These are phyloP conservation scores for Hypoxylon sp. DNA, from an alignment of 2,329 filamentous ascomycete genomes.

Conservation along the genomic window DNA sequence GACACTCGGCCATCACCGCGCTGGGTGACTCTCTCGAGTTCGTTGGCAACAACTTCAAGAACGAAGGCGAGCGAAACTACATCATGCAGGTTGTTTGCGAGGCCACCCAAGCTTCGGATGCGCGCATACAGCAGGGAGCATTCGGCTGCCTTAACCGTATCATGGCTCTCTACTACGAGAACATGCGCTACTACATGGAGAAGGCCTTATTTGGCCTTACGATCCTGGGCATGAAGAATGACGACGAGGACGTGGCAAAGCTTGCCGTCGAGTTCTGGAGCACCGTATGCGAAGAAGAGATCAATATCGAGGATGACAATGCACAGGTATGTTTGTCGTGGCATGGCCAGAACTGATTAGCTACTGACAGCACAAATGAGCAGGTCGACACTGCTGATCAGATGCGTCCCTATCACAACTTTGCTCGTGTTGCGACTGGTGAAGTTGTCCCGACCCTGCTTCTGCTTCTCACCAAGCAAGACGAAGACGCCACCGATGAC, in stretches of 20 bases:
- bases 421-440: conserved; percentile 87
- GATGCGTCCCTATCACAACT: conserved; percentile 93
- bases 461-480: conserved; percentile 90
- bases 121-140: conserved; percentile 90
- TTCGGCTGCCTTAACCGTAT: conserved; percentile 98
- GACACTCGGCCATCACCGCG: conserved; percentile 89
- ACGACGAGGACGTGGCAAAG: conserved; percentile 97
- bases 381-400: conserved; percentile 78
- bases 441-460: conserved; percentile 95
- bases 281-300: conserved; percentile 99
- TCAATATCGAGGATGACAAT: conserved; percentile 97
- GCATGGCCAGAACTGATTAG: conserved; percentile 12
- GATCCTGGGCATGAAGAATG: conserved; percentile 97
- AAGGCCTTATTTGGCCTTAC: conserved; percentile 98
- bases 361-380: conserved; percentile 25
- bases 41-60: conserved; percentile 97
- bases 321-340: conserved; percentile 64
- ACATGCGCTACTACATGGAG: conserved; percentile 99
- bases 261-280: conserved; percentile 99
- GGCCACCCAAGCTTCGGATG: conserved; percentile 92
- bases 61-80: conserved; percentile 98
- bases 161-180: conserved; percentile 98
- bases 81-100: conserved; percentile 99
- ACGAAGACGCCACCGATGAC: conserved; percentile 94
- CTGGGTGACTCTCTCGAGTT: conserved; percentile 97